These are phyloP conservation scores for Cladophialophora psammophila DNA, from an alignment of 2,329 filamentous ascomycete species.

Conservation along the genomic window DNA sequence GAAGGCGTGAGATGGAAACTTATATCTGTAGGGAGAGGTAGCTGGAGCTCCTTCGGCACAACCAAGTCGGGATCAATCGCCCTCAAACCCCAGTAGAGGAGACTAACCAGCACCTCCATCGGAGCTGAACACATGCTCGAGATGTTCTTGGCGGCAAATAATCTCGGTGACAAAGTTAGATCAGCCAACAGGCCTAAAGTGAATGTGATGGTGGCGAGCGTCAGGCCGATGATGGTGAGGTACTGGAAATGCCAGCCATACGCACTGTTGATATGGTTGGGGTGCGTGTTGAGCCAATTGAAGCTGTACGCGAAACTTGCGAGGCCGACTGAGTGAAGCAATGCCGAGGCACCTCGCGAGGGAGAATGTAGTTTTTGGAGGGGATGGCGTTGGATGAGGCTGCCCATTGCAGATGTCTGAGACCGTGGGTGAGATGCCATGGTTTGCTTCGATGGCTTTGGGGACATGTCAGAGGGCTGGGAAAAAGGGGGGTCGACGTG, in stretches of 20 bases:
- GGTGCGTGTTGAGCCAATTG: constrained; percentile 54
- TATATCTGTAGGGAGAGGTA: constrained; percentile 47
- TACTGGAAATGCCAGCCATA: constrained; percentile 73
- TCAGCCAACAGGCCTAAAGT: constrained; percentile 62
- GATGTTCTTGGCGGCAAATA: constrained; percentile 66
- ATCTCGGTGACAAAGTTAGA: constrained; percentile 57
- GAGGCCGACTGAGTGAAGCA: constrained; percentile 51
- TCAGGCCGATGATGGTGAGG: constrained; percentile 68
- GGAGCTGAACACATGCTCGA: constrained; percentile 65
- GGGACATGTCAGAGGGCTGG: neutral
- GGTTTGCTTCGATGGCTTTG: neutral
- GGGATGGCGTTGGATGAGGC: constrained; percentile 48
- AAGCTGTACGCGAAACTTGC: constrained; percentile 54
- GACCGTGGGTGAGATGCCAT: neutral
- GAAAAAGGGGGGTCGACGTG: neutral
- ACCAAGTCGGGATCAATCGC: constrained; percentile 49
- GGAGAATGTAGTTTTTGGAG: constrained; percentile 54
- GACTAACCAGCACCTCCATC: constrained; percentile 65
- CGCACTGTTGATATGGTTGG: constrained; percentile 60
- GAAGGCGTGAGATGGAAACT: constrained; percentile 62
- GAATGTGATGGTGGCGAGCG: constrained; percentile 64
- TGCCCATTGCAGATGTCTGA: constrained; percentile 3
- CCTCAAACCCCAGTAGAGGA: constrained; percentile 68
- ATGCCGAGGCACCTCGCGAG: constrained; percentile 51
- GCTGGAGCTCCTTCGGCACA: constrained; percentile 37